These are phyloP conservation scores for Eudorina sp. DNA, from an alignment of 139 green algal genomes.

Conservation along the genomic window DNA sequence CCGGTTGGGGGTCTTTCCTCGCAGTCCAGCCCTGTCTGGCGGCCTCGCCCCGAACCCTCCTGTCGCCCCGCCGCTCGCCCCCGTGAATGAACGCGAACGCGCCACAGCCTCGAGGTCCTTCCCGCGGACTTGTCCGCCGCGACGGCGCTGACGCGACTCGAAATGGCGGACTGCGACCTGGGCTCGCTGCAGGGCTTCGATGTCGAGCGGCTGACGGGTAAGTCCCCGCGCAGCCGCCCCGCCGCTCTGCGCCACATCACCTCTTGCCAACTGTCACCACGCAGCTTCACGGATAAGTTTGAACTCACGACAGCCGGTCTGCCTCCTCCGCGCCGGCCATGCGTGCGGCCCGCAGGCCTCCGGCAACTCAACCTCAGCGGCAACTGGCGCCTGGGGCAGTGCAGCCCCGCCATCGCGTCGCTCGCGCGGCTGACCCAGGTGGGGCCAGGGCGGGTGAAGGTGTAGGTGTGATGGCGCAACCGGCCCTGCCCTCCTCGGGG, in stretches of 20 bases:
- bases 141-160: neutral
- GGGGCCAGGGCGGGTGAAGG: too few species aligned
- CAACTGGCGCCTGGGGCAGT: slow-evolving; percentile 40
- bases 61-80: neutral
- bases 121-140: neutral
- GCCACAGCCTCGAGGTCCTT: neutral
- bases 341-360: neutral
- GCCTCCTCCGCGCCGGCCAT: too few species aligned
- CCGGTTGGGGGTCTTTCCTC: too few species aligned
- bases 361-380: slow-evolving; percentile 31
- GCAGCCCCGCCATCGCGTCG: neutral
- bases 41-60: neutral
- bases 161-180: slow-evolving; percentile 34
- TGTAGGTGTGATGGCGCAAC: too few species aligned
- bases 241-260: too few species aligned
- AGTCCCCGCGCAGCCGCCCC: too few species aligned
- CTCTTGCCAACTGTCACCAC: too few species aligned
- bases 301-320: too few species aligned
- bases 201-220: neutral
- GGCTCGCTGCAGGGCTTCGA: neutral
- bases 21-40: too few species aligned
- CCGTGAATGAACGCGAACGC: neutral
- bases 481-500: too few species aligned
- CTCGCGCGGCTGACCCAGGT: slow-evolving; percentile 35
- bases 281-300: too few species aligned